Evolutionary conservation across 2,329 filamentous ascomycete genomes (phyloP).

Genomic region (Raffaelea ambrosiae): DNA sequence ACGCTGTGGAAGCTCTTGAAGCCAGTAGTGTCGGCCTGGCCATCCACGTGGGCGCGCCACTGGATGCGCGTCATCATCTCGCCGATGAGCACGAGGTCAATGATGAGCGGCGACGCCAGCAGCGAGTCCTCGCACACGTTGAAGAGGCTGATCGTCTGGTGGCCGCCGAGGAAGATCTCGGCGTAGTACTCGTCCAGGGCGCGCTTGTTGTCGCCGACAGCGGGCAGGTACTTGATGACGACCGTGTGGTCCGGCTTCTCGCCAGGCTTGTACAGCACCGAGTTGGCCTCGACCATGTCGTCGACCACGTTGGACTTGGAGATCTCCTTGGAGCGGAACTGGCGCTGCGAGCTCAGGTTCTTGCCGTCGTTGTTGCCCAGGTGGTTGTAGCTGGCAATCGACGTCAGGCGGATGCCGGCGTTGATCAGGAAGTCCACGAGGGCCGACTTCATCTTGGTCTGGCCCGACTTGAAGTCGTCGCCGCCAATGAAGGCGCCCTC

Average conservation of each 20-base stretch:
- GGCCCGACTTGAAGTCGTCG: conserved; percentile 99
- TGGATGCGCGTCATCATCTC: conserved; percentile 99
- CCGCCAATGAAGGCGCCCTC: conserved; percentile 88
- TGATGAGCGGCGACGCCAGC: conserved; percentile 90
- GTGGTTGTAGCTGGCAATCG: conserved; percentile 98
- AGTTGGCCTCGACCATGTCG: conserved; percentile 98
- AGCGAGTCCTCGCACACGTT: conserved; percentile 99
- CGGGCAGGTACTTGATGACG: conserved; percentile 99
- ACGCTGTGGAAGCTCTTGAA: conserved; percentile 97
- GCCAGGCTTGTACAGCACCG: conserved; percentile 77
- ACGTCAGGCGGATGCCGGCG: conserved; percentile 96
- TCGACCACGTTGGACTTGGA: conserved; percentile 99
- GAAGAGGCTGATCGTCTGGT: conserved; percentile 97
- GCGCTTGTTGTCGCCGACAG: conserved; percentile 97
- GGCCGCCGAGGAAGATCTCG: conserved; percentile 97
- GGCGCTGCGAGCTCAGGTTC: conserved; percentile 94
- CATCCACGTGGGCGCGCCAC: conserved; percentile 63
- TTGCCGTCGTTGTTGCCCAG: conserved; percentile 99
- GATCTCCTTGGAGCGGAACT: conserved; percentile 99
- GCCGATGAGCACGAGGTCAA: conserved; percentile 84
- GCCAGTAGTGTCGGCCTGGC: conserved; percentile 41
- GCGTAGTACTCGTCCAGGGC: conserved; percentile 98
- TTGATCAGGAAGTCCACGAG: conserved; percentile 98
- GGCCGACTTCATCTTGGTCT: conserved; percentile 99
- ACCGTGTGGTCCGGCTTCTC: conserved; percentile 98